Percentiles rank a stretch among this genome's conserved stretches.
Evolutionary conservation across 2,329 filamentous ascomycete genomes (phyloP).

Genomic region (Fusarium proliferatum): DNA sequence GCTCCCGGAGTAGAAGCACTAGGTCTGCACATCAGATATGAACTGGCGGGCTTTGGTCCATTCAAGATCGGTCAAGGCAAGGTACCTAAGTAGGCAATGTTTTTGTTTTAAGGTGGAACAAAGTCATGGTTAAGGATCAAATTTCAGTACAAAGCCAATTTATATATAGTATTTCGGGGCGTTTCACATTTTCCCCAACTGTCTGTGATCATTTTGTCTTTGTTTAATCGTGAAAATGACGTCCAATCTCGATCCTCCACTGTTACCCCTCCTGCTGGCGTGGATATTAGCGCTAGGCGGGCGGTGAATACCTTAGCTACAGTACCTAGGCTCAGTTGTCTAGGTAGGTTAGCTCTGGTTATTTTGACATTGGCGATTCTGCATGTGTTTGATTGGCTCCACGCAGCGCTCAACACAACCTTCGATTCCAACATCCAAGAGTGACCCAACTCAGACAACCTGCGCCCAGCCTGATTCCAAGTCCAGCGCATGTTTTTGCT

Average conservation of each 20-base stretch:
- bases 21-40: not conserved
- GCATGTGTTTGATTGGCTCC: conserved; percentile 43
- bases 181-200: not conserved
- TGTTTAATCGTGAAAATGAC: conserved; percentile 7
- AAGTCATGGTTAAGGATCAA: not conserved
- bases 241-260: not conserved
- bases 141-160: not conserved
- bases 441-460: conserved; percentile 37
- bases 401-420: conserved; percentile 37
- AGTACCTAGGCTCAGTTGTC: conserved; percentile 11
- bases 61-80: conserved; percentile 6
- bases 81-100: not conserved
- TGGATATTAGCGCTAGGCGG: conserved; percentile 26
- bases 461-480: conserved; percentile 31
- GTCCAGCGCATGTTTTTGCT: conserved; percentile 15
- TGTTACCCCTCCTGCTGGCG: conserved; percentile 40
- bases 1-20: conserved; percentile 8
- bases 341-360: conserved; percentile 34
- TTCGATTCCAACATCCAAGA: conserved; percentile 32
- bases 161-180: not conserved
- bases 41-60: not conserved
- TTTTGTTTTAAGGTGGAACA: conserved; percentile 11
- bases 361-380: conserved; percentile 38
- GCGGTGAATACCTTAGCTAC: conserved; percentile 39
- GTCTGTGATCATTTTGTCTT: not conserved